phyloP scores from a whole-genome alignment of 805 yeast species.

The Starmerella floris region DNA sequence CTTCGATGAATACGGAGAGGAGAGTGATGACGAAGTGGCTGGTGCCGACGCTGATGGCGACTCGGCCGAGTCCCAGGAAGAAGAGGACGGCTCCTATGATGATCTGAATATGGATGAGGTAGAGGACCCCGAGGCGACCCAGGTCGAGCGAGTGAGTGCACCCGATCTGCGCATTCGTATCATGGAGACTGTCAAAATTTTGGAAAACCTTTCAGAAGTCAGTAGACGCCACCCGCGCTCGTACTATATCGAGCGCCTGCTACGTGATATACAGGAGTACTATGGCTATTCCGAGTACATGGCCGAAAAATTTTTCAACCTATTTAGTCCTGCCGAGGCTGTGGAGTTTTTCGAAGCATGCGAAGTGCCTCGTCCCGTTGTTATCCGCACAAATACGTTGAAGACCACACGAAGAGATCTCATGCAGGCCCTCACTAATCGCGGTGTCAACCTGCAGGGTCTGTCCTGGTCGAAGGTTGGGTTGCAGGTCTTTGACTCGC shows the following conservation, averaged over 20 bases:
- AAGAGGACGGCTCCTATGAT: slow-evolving; percentile 12
- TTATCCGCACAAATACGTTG: slow-evolving; percentile 94
- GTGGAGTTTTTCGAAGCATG: slow-evolving; percentile 97
- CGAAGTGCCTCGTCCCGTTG: slow-evolving; percentile 90
- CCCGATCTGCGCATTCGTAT: slow-evolving; percentile 81
- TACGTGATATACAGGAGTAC: slow-evolving; percentile 79
- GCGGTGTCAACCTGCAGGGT: slow-evolving; percentile 95
- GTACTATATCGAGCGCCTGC: slow-evolving; percentile 64
- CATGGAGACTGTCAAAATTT: slow-evolving; percentile 85
- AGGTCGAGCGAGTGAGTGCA: slow-evolving; percentile 38
- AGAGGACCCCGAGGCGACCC: slow-evolving; percentile 11
- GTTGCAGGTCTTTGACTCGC: slow-evolving; percentile 90
- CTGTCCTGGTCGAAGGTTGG: slow-evolving; percentile 98
- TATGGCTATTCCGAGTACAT: slow-evolving; percentile 85
- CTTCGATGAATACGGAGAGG: slow-evolving; percentile 22
- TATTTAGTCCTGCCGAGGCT: slow-evolving; percentile 91
- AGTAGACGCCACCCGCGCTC: slow-evolving; percentile 66
- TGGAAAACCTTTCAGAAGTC: slow-evolving; percentile 60
- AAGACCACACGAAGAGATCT: slow-evolving; percentile 90
- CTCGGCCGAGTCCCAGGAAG: too few relatives aligned
- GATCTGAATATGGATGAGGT: slow-evolving; percentile 15
- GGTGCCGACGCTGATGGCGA: slow-evolving; percentile 15
- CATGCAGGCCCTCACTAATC: slow-evolving; percentile 85
- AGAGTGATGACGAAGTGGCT: slow-evolving; percentile 17
- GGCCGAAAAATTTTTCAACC: slow-evolving; percentile 84